Evolutionary conservation across 202 grass and related monocot genomes (phyloP).

Genomic region (Schoenoplectus triqueter): DNA sequence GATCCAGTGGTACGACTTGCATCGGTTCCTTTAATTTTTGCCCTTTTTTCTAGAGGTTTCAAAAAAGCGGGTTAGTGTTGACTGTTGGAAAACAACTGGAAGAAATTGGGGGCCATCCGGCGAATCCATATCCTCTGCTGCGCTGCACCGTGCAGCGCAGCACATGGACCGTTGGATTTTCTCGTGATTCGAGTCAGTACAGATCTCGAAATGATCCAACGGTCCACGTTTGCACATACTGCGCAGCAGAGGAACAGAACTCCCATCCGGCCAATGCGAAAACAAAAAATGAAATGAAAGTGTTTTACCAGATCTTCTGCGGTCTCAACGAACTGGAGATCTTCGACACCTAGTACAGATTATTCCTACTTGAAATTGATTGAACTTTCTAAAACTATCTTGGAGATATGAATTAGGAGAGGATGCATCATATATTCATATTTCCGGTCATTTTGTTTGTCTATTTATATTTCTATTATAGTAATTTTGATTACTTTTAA

Average conservation of each 20-base stretch:
- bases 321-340: neutral
- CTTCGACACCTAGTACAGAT: neutral
- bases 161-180: too few species aligned
- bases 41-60: conserved; percentile 31
- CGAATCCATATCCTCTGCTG: too few species aligned
- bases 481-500: neutral
- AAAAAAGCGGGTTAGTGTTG: conserved; percentile 10
- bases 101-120: neutral
- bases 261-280: too few species aligned
- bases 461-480: neutral
- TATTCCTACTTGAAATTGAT: neutral
- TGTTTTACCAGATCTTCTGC: neutral
- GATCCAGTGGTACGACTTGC: neutral
- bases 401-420: neutral
- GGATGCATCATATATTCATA: neutral
- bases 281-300: too few species aligned
- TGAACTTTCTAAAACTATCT: neutral
- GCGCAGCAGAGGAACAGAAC: too few species aligned
- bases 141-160: too few species aligned
- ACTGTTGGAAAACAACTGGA: neutral
- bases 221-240: too few species aligned
- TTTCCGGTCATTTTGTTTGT: neutral
- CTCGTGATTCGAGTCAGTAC: too few species aligned
- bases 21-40: conserved; percentile 6
- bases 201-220: too few species aligned